Conservation (phyloP, 148 eudicot genomes). For the Gaultheria prostrata region DNA sequence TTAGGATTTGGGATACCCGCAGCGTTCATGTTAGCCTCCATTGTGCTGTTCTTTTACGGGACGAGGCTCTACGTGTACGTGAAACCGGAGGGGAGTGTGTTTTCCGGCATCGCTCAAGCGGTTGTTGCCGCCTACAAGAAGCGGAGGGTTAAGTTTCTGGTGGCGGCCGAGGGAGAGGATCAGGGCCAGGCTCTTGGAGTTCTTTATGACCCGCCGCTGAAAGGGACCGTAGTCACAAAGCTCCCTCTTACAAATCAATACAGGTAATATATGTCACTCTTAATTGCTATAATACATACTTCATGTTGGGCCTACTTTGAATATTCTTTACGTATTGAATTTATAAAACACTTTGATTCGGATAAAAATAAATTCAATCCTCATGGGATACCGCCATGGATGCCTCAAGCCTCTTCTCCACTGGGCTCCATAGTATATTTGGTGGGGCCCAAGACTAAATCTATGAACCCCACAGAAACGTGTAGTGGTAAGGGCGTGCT, state of each 20-base stretch:
- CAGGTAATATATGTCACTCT: conserved; percentile 29
- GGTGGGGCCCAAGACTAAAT: too few relatives aligned
- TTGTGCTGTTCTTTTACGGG: conserved; percentile 51
- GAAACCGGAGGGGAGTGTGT: conserved; percentile 69
- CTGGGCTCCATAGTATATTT: too few relatives aligned
- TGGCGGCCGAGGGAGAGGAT: conserved; percentile 13
- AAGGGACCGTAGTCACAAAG: conserved; percentile 27
- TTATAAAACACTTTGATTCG: too few relatives aligned
- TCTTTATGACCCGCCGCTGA: conserved; percentile 41
- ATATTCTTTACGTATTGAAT: too few relatives aligned
- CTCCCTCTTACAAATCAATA: conserved; percentile 54
- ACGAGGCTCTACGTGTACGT: conserved; percentile 48
- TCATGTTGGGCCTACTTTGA: too few relatives aligned
- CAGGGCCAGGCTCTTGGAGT: conserved; percentile 15
- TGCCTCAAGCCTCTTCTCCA: too few relatives aligned
- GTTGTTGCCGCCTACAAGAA: conserved; percentile 58
- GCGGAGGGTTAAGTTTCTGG: conserved; percentile 33
- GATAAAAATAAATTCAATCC: too few relatives aligned
- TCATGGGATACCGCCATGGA: too few relatives aligned
- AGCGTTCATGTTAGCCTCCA: conserved; percentile 48
- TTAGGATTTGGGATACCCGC: conserved; percentile 65
- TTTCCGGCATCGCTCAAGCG: conserved; percentile 53
- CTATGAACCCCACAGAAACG: too few relatives aligned
- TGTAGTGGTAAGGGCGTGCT: too few relatives aligned
- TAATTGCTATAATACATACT: too few relatives aligned